phyloP scores from a whole-genome alignment of 1,139 yeast genomes.

The Blastobotrys arbuscula region DNA sequence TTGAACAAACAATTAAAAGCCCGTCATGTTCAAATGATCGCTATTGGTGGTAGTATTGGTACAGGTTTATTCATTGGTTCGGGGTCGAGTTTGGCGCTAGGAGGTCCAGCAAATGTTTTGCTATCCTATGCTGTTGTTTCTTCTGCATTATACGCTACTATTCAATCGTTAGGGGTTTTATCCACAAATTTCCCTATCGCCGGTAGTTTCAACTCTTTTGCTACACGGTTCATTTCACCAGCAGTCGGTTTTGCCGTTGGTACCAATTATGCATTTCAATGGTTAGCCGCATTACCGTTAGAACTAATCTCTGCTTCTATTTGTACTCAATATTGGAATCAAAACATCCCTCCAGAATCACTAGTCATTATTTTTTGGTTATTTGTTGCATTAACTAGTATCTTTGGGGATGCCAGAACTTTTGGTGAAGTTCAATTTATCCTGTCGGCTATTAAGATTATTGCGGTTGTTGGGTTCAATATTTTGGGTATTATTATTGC shows the following conservation, averaged over 20 bases:
- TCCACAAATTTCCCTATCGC: constrained; percentile 57
- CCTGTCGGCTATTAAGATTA: constrained; percentile 52
- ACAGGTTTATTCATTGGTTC: constrained; percentile 66
- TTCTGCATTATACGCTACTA: constrained; percentile 39
- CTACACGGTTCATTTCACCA: constrained; percentile 54
- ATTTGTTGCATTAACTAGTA: constrained; percentile 49
- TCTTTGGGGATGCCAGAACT: constrained; percentile 69
- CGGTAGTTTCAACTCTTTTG: constrained; percentile 55
- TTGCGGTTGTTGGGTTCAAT: constrained; percentile 59
- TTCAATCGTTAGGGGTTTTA: constrained; percentile 56
- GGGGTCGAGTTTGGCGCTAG: constrained; percentile 49
- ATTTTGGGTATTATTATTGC: constrained; percentile 53
- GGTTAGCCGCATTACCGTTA: constrained; percentile 68
- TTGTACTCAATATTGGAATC: constrained; percentile 60
- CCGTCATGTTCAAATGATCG: constrained; percentile 74
- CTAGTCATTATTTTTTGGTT: constrained; percentile 62
- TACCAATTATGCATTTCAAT: constrained; percentile 73
- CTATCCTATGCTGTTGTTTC: constrained; percentile 43
- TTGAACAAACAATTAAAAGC: constrained; percentile 56
- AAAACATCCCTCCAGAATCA: constrained; percentile 47
- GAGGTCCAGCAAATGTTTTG: constrained; percentile 65
- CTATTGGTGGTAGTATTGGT: constrained; percentile 85
- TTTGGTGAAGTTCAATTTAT: constrained; percentile 71
- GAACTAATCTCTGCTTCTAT: constrained; percentile 74
- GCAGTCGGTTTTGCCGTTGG: constrained; percentile 75